Evolutionary conservation across 345 rosid species (phyloP).

Genomic region (Acer yangbiense): DNA sequence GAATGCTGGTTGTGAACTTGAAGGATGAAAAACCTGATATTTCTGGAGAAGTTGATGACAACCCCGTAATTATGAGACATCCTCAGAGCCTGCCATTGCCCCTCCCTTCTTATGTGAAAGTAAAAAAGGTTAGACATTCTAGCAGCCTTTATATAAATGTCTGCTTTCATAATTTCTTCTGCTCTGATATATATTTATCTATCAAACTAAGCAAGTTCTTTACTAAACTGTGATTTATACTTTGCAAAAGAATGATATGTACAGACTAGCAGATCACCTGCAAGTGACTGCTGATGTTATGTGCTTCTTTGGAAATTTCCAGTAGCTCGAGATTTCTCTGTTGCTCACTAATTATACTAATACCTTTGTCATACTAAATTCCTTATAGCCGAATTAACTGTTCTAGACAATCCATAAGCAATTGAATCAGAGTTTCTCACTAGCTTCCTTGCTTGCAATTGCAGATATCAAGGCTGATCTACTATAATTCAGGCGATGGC

Average conservation of each 20-base stretch:
- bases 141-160: too few species aligned
- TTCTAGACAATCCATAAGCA: conserved; percentile 4
- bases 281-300: neutral
- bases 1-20: too few species aligned
- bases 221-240: too few species aligned
- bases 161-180: too few species aligned
- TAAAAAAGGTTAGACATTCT: too few species aligned
- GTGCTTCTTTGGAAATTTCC: neutral
- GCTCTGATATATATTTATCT: conserved; percentile 6
- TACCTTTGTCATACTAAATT: neutral
- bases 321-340: conserved; percentile 8
- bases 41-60: too few species aligned
- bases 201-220: neutral
- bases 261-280: neutral
- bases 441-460: conserved; percentile 16
- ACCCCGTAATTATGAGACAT: too few species aligned
- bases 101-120: too few species aligned
- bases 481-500: conserved; percentile 44
- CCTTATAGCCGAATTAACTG: neutral
- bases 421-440: neutral
- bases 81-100: too few species aligned
- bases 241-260: neutral
- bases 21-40: too few species aligned
- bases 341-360: neutral
- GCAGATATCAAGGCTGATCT: conserved; percentile 46